These are phyloP conservation scores for Aphanomyces invadans DNA, from an alignment of 352 stramenopile species.

Conservation along the genomic window DNA sequence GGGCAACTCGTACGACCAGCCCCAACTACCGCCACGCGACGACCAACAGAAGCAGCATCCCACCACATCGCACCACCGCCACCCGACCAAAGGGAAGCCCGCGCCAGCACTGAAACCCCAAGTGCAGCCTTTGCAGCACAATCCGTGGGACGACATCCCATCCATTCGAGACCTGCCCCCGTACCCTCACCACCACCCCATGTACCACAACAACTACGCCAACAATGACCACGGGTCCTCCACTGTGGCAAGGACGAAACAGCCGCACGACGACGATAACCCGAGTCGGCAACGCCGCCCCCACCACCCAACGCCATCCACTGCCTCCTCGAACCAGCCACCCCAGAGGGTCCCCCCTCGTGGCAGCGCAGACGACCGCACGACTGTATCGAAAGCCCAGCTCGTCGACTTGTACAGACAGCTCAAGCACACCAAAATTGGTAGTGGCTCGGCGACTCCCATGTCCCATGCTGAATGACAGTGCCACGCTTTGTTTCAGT, in stretches of 20 bases:
- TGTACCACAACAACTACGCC: neutral
- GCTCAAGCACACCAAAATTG: conserved; percentile 8
- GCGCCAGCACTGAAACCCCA: too few relatives aligned
- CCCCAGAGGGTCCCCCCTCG: neutral
- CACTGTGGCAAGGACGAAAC: neutral
- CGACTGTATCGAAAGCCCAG: neutral
- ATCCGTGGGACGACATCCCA: neutral
- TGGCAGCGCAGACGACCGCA: neutral
- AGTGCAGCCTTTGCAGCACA: too few relatives aligned
- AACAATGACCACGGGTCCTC: too few relatives aligned
- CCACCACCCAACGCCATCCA: neutral
- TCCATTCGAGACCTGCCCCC: neutral
- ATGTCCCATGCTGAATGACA: neutral
- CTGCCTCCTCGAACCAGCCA: neutral
- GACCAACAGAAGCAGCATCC: too few relatives aligned
- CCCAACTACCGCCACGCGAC: too few relatives aligned
- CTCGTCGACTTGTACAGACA: conserved; percentile 1
- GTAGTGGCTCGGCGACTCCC: neutral
- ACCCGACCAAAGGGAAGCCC: neutral
- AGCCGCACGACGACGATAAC: too few relatives aligned
- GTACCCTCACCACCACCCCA: neutral
- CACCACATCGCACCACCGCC: neutral
- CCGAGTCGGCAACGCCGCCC: too few relatives aligned
- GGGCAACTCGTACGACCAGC: too few relatives aligned
- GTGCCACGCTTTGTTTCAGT: too few relatives aligned